phyloP scores from a whole-genome alignment of 345 rosid species.

The Corymbia maculata region DNA sequence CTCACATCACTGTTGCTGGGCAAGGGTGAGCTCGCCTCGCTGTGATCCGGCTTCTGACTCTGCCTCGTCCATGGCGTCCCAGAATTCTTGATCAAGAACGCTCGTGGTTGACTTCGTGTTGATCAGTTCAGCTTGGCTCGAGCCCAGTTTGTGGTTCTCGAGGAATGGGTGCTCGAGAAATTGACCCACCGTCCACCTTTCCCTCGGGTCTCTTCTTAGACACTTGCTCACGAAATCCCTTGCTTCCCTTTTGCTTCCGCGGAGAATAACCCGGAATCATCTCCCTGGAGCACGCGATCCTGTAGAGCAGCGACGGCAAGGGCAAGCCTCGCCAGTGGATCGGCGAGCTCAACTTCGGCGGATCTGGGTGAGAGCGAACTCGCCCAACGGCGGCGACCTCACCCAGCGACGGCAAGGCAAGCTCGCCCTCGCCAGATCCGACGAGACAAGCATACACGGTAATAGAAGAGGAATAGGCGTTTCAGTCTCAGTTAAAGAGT shows the following conservation, averaged over 20 bases:
- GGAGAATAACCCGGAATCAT: constrained; percentile 15
- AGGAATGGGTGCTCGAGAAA: constrained; percentile 31
- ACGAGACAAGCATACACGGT: too few relatives aligned
- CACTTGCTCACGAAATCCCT: constrained; percentile 38
- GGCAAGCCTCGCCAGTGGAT: too few relatives aligned
- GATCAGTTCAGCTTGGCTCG: constrained; percentile 13
- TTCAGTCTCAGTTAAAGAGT: too few relatives aligned
- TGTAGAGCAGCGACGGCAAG: constrained; percentile 12
- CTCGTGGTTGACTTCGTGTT: constrained; percentile 67
- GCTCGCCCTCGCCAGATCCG: too few relatives aligned
- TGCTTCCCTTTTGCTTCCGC: constrained; percentile 17
- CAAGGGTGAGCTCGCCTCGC: too few relatives aligned
- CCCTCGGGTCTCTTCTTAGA: constrained; percentile 20
- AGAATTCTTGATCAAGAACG: constrained; percentile 51
- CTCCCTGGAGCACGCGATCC: constrained; percentile 22
- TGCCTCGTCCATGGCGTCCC: constrained; percentile 43
- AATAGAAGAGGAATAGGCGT: too few relatives aligned
- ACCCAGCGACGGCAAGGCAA: too few relatives aligned
- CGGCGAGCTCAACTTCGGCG: too few relatives aligned
- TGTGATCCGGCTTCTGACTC: constrained; percentile 18
- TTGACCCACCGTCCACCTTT: constrained; percentile 29
- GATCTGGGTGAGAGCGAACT: too few relatives aligned
- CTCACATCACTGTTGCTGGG: too few relatives aligned
- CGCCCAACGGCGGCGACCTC: too few relatives aligned
- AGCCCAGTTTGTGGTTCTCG: neutral